Evolutionary conservation across 495 filamentous ascomycete species (phyloP).

Genomic region (Penicillium samsonianum): DNA sequence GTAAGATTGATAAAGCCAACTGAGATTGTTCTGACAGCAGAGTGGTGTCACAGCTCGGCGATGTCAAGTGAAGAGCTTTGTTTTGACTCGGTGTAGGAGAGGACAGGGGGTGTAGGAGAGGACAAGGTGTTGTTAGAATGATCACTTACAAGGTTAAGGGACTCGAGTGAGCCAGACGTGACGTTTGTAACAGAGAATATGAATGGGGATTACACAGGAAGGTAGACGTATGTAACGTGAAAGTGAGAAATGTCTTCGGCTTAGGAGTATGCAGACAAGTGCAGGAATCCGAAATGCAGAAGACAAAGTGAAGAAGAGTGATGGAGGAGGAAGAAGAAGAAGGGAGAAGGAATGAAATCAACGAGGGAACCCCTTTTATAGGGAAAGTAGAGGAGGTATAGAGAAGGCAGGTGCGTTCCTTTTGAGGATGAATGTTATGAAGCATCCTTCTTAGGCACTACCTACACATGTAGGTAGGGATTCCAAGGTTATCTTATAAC

Average conservation of each 20-base stretch:
- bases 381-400: too few relatives aligned
- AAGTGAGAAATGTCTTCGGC: not conserved
- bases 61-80: not conserved
- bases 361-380: not conserved
- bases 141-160: not conserved
- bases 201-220: not conserved
- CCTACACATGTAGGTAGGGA: too few relatives aligned
- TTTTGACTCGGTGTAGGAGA: too few relatives aligned
- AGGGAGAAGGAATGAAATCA: not conserved
- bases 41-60: not conserved
- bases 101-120: not conserved
- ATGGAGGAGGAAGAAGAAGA: not conserved
- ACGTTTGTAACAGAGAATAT: not conserved
- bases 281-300: not conserved
- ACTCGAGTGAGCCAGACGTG: not conserved
- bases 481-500: too few relatives aligned
- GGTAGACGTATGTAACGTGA: not conserved
- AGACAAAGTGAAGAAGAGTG: not conserved
- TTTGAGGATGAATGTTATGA: not conserved
- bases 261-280: not conserved
- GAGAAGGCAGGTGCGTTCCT: not conserved
- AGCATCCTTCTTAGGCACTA: too few relatives aligned
- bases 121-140: not conserved
- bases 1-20: not conserved
- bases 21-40: not conserved